Conservation (phyloP, 768 basidiomycete genomes). For the Boletus fagicola region DNA sequence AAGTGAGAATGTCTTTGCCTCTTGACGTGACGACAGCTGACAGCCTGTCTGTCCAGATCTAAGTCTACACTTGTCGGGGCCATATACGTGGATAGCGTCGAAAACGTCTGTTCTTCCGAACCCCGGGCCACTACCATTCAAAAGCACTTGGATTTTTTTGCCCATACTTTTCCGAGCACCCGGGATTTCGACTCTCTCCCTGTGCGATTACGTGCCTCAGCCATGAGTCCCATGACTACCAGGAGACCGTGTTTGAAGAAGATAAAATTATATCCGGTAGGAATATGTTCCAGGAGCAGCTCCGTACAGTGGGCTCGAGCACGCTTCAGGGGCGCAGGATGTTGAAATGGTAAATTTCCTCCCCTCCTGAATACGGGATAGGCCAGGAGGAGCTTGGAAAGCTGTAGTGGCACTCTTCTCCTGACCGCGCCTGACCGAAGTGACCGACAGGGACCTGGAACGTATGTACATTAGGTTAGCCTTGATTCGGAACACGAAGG, state of each 20-base stretch:
- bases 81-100: conserved; percentile 19
- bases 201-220: conserved; percentile 9
- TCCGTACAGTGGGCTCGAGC: not conserved
- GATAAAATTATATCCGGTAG: not conserved
- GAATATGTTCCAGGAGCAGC: not conserved
- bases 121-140: conserved; percentile 15
- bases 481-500: not conserved
- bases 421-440: not conserved
- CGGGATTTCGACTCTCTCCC: not conserved
- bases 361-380: not conserved
- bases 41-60: not conserved
- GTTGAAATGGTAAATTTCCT: not conserved
- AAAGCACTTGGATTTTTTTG: conserved; percentile 10
- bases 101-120: no score
- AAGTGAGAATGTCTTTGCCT: not conserved
- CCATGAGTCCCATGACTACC: not conserved
- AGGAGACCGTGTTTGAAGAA: accelerated
- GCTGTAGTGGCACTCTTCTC: conserved; percentile 9
- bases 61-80: conserved; percentile 7
- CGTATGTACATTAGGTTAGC: not conserved
- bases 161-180: not conserved
- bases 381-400: conserved; percentile 9
- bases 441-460: not conserved
- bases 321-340: not conserved
- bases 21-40: not conserved